Conservation (phyloP, 352 stramenopile species). For the Thraustochytrium sp. region DNA sequence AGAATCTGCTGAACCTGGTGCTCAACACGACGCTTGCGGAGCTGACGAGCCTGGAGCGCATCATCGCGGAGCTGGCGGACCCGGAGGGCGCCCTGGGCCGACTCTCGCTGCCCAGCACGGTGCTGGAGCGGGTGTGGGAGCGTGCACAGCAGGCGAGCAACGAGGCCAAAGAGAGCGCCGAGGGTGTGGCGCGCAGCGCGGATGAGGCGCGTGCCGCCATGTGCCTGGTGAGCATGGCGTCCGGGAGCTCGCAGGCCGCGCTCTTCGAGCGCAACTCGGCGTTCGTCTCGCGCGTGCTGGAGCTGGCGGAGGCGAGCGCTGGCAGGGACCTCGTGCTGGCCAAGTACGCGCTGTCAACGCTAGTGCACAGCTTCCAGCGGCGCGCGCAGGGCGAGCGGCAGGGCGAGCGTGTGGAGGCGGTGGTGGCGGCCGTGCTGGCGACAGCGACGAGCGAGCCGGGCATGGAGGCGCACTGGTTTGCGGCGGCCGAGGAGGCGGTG, state of each 20-base stretch:
- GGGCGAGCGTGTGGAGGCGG: background rate
- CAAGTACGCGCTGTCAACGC: background rate
- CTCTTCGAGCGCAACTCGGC: slow-evolving; percentile 2
- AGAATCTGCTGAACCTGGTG: slow-evolving; percentile 13
- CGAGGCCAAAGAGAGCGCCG: background rate
- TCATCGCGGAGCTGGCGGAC: slow-evolving; percentile 11
- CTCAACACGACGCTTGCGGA: slow-evolving; percentile 18
- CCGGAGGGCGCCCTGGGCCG: background rate
- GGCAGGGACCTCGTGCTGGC: background rate
- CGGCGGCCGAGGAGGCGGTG: background rate
- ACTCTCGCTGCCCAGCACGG: background rate
- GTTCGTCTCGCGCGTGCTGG: background rate
- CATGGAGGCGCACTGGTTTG: background rate
- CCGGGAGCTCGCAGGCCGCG: background rate
- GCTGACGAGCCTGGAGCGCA: slow-evolving; percentile 13
- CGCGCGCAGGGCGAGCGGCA: background rate
- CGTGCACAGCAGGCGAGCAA: background rate
- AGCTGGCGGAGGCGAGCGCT: background rate
- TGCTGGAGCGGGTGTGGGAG: background rate
- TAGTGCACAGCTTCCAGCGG: background rate
- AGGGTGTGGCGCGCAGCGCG: background rate
- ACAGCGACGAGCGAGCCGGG: background rate
- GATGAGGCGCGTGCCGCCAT: background rate
- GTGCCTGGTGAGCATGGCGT: slow-evolving; percentile 15
- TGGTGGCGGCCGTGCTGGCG: background rate